These are phyloP conservation scores for Staphylotrichum longicolle DNA, from an alignment of 495 filamentous ascomycete species.

Conservation along the genomic window DNA sequence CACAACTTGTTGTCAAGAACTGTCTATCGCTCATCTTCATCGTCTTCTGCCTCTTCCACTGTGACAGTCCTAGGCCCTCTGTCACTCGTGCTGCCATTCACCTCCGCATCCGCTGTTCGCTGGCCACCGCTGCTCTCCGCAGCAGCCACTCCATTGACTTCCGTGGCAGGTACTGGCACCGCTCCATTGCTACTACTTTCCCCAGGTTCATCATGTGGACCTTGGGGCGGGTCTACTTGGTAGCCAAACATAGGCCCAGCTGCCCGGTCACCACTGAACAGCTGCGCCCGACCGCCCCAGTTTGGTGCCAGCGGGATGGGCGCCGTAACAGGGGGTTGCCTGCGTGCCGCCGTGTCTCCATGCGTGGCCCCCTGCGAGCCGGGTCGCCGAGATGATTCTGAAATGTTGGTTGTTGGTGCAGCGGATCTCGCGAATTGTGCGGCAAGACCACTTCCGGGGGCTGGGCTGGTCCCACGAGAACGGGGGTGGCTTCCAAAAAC, in stretches of 20 bases:
- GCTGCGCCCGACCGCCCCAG: conserved; percentile 43
- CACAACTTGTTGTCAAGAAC: neutral
- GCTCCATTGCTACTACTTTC: neutral
- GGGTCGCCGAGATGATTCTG: conserved; percentile 1
- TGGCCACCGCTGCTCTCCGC: neutral
- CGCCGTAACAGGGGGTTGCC: conserved; percentile 34
- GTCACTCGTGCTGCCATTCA: conserved; percentile 15
- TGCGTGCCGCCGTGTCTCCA: neutral
- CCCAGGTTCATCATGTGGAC: conserved; percentile 11
- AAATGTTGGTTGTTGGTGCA: neutral
- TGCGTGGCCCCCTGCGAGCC: neutral
- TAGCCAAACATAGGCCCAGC: conserved; percentile 20
- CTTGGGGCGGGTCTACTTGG: conserved; percentile 9
- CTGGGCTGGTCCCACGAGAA: conserved; percentile 14
- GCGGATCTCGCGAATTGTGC: conserved; percentile 7
- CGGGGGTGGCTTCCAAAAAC: conserved; percentile 4
- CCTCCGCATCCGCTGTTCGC: conserved; percentile 1
- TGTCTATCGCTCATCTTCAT: conserved; percentile 26
- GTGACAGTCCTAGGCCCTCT: conserved; percentile 41
- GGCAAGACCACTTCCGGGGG: conserved; percentile 3
- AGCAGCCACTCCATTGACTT: conserved; percentile 1
- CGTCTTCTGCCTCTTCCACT: conserved; percentile 41
- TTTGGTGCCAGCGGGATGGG: conserved; percentile 44
- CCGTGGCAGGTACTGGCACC: conserved; percentile 10
- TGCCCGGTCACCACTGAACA: conserved; percentile 30